Evolutionary conservation across 805 yeast genomes (phyloP).

Genomic region (Saccharomycopsis javanensis): DNA sequence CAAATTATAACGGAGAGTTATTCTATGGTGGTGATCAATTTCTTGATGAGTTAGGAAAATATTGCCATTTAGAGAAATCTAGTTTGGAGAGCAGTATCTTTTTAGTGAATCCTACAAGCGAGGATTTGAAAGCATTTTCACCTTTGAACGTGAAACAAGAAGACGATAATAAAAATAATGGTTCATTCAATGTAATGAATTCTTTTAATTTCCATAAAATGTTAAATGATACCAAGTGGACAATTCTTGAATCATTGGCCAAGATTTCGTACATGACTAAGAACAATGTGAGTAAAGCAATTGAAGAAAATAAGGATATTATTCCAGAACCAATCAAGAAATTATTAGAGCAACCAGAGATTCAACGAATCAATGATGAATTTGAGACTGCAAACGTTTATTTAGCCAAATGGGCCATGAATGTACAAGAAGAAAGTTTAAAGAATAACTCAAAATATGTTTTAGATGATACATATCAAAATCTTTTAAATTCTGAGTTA

Average conservation of each 20-base stretch:
- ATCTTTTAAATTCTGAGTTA: constrained; percentile 47
- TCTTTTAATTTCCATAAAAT: constrained; percentile 34
- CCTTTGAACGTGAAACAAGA: constrained; percentile 33
- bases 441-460: constrained; percentile 35
- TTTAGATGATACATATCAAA: constrained; percentile 49
- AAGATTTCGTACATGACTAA: constrained; percentile 57
- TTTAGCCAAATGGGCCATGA: constrained; percentile 93
- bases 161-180: constrained; percentile 2
- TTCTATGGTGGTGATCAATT: constrained; percentile 93
- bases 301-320: constrained; percentile 31
- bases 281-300: constrained; percentile 51
- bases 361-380: constrained; percentile 71
- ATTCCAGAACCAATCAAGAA: constrained; percentile 45
- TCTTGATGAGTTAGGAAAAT: constrained; percentile 40
- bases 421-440: constrained; percentile 86
- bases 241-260: constrained; percentile 74
- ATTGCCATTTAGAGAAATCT: constrained; percentile 57
- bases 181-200: neutral
- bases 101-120: constrained; percentile 68
- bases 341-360: constrained; percentile 67
- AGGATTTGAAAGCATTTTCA: constrained; percentile 50
- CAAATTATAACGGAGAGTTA: constrained; percentile 36
- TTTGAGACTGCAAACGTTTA: constrained; percentile 89
- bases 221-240: constrained; percentile 73
- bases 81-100: constrained; percentile 62